Percentiles rank a stretch among this genome's conserved stretches.
These are phyloP conservation scores for Bonia amplexicaulis DNA, from an alignment of 176 grass and related monocot genomes.

Conservation along the genomic window DNA sequence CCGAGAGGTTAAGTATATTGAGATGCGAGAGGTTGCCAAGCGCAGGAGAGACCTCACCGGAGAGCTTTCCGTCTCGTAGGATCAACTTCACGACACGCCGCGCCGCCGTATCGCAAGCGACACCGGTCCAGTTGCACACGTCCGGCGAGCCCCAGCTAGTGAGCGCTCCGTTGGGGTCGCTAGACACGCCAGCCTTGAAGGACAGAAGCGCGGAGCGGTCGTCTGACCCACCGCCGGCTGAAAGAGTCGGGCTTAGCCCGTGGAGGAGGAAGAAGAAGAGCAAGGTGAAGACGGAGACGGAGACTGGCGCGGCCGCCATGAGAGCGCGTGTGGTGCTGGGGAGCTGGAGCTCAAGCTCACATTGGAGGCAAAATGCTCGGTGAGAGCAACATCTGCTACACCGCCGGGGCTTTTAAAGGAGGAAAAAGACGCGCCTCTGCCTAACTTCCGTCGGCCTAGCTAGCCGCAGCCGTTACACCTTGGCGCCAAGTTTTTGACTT, in stretches of 20 bases:
- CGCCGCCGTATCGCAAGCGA: conserved; percentile 40
- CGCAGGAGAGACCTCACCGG: conserved; percentile 49
- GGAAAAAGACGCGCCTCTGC: conserved; percentile 1
- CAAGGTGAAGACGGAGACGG: not conserved
- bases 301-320: conserved; percentile 18
- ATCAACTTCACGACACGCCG: conserved; percentile 44
- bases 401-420: conserved; percentile 31
- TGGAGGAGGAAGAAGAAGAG: not conserved
- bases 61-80: conserved; percentile 38
- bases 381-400: conserved; percentile 51
- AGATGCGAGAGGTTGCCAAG: conserved; percentile 68
- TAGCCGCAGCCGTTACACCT: not conserved
- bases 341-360: conserved; percentile 7
- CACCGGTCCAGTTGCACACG: conserved; percentile 78
- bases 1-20: conserved; percentile 47
- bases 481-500: conserved; percentile 42
- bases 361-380: conserved; percentile 3
- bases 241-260: not conserved
- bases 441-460: conserved; percentile 19
- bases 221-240: not conserved
- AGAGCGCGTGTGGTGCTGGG: not conserved
- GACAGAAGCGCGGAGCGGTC: conserved; percentile 49
- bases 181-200: conserved; percentile 45
- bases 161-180: conserved; percentile 37
- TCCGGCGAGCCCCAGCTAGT: conserved; percentile 33